phyloP scores from a whole-genome alignment of 1,284 basidiomycete genomes.

The Cerioporus squamosus region DNA sequence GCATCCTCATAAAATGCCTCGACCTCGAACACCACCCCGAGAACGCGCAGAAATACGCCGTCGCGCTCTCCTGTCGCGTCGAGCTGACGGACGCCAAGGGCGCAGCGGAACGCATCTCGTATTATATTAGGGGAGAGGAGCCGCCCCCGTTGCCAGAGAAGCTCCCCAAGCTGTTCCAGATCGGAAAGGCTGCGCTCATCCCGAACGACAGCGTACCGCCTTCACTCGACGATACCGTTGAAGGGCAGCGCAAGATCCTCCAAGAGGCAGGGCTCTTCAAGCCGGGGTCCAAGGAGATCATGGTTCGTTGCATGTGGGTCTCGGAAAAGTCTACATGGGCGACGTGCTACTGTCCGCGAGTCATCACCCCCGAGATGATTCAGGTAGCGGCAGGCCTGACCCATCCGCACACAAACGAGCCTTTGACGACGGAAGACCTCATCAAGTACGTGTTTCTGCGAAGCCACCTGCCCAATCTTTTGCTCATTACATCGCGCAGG shows the following conservation, averaged over 20 bases:
- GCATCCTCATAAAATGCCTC: slow-evolving; percentile 20
- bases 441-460: slow-evolving; percentile 2
- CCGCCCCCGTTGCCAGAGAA: slow-evolving; percentile 18
- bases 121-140: slow-evolving; percentile 10
- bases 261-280: slow-evolving; percentile 7
- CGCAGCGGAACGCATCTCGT: slow-evolving; percentile 4
- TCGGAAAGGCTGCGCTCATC: slow-evolving; percentile 15
- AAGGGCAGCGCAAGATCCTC: not conserved
- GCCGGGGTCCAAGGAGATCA: slow-evolving; percentile 9
- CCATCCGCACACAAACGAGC: slow-evolving; percentile 4
- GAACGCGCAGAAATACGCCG: slow-evolving; percentile 14
- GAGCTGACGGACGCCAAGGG: slow-evolving; percentile 12
- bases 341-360: slow-evolving; percentile 15
- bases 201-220: slow-evolving; percentile 13
- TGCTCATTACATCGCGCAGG: not conserved
- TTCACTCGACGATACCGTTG: slow-evolving; percentile 7
- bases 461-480: not conserved
- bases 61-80: slow-evolving; percentile 15
- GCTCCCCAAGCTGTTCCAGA: slow-evolving; percentile 22
- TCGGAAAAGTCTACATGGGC: slow-evolving; percentile 6
- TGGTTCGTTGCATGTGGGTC: slow-evolving; percentile 16
- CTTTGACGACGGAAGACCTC: slow-evolving; percentile 2
- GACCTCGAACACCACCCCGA: slow-evolving; percentile 23
- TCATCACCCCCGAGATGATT: slow-evolving; percentile 15
- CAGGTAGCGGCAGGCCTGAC: slow-evolving; percentile 9